Evolutionary conservation across 345 rosid species (phyloP).

Genomic region (rapeseed (Brassica napus)): Da-Ae NC_063452.1:1037001-1037500

Average conservation of each 20-base stretch:
- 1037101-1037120: not conserved
- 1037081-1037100: not conserved
- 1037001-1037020: not conserved
- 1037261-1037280: slow-evolving; percentile 15
- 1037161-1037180: not conserved
- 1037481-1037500: not conserved
- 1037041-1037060: not conserved
- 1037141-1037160: not conserved
- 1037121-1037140: not conserved
- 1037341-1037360: slow-evolving; percentile 21
- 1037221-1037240: slow-evolving; percentile 1
- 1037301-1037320: slow-evolving; percentile 17
- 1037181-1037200: not conserved
- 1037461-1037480: slow-evolving; percentile 18
- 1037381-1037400: slow-evolving; percentile 38
- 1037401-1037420: not conserved
- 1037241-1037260: not conserved
- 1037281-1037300: slow-evolving; percentile 23
- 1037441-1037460: slow-evolving; percentile 29
- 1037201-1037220: not conserved
- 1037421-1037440: slow-evolving; percentile 6
- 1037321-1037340: slow-evolving; percentile 27
- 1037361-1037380: slow-evolving; percentile 26
- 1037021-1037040: not conserved
- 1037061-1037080: not conserved